phyloP scores from a whole-genome alignment of 495 filamentous ascomycete genomes.

The Cladorrhinum samala region DNA sequence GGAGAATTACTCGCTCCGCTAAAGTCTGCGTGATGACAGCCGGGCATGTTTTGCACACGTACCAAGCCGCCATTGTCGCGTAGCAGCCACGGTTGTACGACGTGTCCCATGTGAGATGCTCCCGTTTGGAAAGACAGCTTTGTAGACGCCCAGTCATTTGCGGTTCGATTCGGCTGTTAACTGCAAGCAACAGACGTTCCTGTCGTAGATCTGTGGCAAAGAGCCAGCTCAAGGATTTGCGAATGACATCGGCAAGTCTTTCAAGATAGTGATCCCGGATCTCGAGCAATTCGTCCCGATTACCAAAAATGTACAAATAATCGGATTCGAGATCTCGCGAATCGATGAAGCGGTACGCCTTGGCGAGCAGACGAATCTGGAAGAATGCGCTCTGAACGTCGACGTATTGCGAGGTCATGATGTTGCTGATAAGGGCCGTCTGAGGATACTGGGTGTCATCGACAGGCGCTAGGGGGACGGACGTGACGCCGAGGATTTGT shows the following conservation, averaged over 20 bases:
- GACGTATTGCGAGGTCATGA: conserved; percentile 13
- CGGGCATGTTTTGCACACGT: conserved; percentile 4
- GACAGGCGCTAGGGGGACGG: background rate
- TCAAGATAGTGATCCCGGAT: conserved; percentile 8
- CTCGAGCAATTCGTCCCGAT: background rate
- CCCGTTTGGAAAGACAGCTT: background rate
- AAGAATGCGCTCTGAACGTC: conserved; percentile 14
- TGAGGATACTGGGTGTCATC: background rate
- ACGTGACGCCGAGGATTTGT: conserved; percentile 15
- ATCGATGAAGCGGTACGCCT: conserved; percentile 11
- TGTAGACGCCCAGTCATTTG: background rate
- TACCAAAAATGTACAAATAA: conserved; percentile 1
- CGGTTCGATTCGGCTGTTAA: conserved; percentile 2
- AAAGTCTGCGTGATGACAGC: background rate
- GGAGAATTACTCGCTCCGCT: conserved; percentile 16
- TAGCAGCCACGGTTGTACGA: conserved; percentile 16
- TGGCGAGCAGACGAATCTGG: conserved; percentile 12
- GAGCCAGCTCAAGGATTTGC: conserved; percentile 5
- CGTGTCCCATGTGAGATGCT: background rate
- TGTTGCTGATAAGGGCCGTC: conserved; percentile 11
- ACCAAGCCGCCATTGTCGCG: conserved; percentile 14
- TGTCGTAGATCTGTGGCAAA: conserved; percentile 13
- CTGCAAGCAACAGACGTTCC: conserved; percentile 9
- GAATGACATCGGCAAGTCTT: conserved; percentile 5
- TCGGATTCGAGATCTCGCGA: conserved; percentile 8